phyloP scores from a whole-genome alignment of 179 eudicot genomes.

The Beta lomatogona region DNA sequence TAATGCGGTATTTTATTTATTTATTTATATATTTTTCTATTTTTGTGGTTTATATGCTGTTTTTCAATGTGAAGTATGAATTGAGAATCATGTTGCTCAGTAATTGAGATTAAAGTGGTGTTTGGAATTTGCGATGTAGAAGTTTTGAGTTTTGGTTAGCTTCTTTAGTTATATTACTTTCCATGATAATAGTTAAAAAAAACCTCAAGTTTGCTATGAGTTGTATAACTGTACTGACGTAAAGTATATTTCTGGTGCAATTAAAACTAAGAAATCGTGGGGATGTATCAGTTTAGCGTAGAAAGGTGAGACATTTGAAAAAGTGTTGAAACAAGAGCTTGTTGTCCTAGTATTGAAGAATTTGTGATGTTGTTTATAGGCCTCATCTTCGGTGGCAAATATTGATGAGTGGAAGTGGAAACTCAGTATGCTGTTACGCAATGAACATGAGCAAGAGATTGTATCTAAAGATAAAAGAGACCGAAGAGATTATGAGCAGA shows the following conservation, averaged over 20 bases:
- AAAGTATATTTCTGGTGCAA: neutral
- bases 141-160: neutral
- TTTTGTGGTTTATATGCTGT: neutral
- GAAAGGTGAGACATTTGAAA: neutral
- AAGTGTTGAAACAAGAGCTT: constrained; percentile 7
- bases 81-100: neutral
- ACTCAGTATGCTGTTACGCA: constrained; percentile 77
- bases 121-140: neutral
- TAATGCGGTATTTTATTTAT: constrained; percentile 43
- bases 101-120: too few species aligned
- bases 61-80: neutral
- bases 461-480: constrained; percentile 90
- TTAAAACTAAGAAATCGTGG: neutral
- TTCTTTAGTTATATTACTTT: neutral
- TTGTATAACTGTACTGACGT: neutral
- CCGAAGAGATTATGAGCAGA: constrained; percentile 88
- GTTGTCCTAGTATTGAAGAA: neutral
- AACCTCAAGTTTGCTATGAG: neutral
- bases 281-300: neutral
- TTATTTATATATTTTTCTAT: neutral
- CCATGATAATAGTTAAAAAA: neutral
- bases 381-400: constrained; percentile 93
- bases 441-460: constrained; percentile 81
- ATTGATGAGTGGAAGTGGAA: constrained; percentile 99
- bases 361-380: constrained; percentile 43